Conservation (phyloP, 305 asterid species). For the Petunia hybrid region DNA sequence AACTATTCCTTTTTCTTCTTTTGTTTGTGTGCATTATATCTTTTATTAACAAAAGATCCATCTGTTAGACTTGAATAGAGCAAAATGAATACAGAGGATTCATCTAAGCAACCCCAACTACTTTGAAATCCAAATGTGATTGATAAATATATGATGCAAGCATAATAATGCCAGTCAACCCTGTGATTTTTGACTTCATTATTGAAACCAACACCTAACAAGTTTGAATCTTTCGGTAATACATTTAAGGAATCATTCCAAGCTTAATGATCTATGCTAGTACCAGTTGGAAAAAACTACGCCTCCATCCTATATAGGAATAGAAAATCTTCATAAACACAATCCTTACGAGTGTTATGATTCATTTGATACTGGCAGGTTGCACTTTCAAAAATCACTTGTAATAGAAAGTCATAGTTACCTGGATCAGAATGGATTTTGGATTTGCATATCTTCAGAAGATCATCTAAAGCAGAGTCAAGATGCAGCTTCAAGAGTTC, state of each 20-base stretch:
- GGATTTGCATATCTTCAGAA: slow-evolving; percentile 75
- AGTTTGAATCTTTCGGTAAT: not conserved
- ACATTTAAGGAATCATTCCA: slow-evolving; percentile 9
- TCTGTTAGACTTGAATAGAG: slow-evolving; percentile 7
- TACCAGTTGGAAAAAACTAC: not conserved
- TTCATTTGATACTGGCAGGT: slow-evolving; percentile 22
- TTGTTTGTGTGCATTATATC: slow-evolving; percentile 17
- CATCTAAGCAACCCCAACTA: slow-evolving; percentile 2
- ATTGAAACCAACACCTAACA: slow-evolving; percentile 9
- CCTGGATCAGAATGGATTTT: slow-evolving; percentile 95
- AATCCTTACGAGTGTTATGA: not conserved
- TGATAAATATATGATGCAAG: no score
- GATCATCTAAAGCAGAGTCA: slow-evolving; percentile 90
- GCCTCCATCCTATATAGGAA: slow-evolving; percentile 23
- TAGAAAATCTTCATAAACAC: slow-evolving; percentile 15
- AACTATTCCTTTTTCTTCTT: not conserved
- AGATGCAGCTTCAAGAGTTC: slow-evolving; percentile 90
- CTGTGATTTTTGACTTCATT: not conserved
- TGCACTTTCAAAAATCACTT: slow-evolving; percentile 4
- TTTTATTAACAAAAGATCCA: slow-evolving; percentile 16
- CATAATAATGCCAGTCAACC: no score
- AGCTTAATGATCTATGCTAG: slow-evolving; percentile 18
- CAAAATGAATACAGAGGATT: not conserved
- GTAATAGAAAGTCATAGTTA: slow-evolving; percentile 39
- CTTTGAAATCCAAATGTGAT: no score